Evolutionary conservation across 2,329 filamentous ascomycete species (phyloP), one percentile per base, ranked within the genome.

Genomic region (Stagonosporopsis rhizophila): DNA sequence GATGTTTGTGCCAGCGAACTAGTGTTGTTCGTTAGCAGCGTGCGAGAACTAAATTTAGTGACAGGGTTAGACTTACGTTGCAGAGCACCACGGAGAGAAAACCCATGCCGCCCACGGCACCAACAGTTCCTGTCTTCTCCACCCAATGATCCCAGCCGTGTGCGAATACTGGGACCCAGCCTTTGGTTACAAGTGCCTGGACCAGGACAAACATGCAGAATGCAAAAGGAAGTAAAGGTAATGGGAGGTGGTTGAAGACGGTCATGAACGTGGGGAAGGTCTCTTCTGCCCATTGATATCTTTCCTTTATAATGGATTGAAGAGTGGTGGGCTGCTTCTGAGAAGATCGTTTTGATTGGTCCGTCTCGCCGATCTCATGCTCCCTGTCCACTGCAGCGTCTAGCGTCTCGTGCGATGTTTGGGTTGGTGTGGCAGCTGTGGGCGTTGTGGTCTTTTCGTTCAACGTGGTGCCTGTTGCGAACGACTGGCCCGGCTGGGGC

Each of bases 1-100:
- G 48, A 91, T 91, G 61, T 91, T 91, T 1, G 89, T 91, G 17
- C 89, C 89, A 0, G 89, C 87, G 63, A 91, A 91, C 87, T 91
- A 23, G 30, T 7, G 40, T 3, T 11, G 28, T 42, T 9, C 44
- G 42, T 42, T 25, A 25, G 15, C 9, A 12, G 6, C 20, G 22
- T 2, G n/a, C 3, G 12, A 12, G 32, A 8, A 23, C 1, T 1
- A 11, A 22, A 19, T 32, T 15, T n/a, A n/a, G 28, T 6, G 1
- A 22, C 2, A 9, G 22, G n/a, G 4, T 4, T 11, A 3, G 44
- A 81, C 87, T 80, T 71, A 90, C 88, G 59, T 91, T 91, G 76
- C 87, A 90, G 0, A 92, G 73, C 11, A 91, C 80, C 0, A 89
- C 87, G 0, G 87, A 88, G 0, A 91, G 74, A 50, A 92, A 90